Base-by-base conservation (phyloP, 306 rosid species). In the Acacia confusa region DNA sequence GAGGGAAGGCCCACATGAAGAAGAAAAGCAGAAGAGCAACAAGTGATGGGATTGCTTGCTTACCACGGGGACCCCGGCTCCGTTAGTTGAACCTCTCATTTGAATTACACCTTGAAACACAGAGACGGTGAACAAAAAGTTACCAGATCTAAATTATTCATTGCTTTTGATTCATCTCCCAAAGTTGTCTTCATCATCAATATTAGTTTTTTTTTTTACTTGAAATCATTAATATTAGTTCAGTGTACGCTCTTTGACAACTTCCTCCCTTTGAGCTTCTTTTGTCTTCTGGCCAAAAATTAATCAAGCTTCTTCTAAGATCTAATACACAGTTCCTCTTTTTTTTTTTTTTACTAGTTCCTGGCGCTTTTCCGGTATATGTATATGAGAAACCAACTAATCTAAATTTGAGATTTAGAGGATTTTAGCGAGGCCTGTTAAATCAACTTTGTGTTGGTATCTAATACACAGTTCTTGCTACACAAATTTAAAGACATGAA, bases 1-100 rank as follows among this genome's bases (percentile, higher is more conserved):
- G 72, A 72, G 65, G 58, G 67, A 76, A 80, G 92, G 88, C 40
- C 91, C 94, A 87, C 90, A 57, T 25, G 67, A 36, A 57, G 27
- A 48, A 48, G 22, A 19, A 4, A 52, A 52, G 60, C 60, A 6
- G 24, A 52, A 20, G 10, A 19, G 60, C 20, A 52, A 16, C 2
- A 52, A 19, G 22, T 1, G 58, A 52, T 7, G 10, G 24, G 24
- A 20, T 50, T 82, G 52, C 52, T 47, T 61, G 45, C 76, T 84
- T 14, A 30, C n/a, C 27, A 14, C 70, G 40, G n/a, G 70, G 70
- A 28, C 70, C 41, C n/a, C 70, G 41, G 3, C 41, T 14, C 1
- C 2, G 22, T 64, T 64, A 30, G 41, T 30, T 64, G 41, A 64
- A 6, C n/a, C 16, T 15, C 12, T 63, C 20, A 6, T 0, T 24